Percentiles rank a stretch among this genome's conserved stretches.
phyloP scores from a whole-genome alignment of 805 yeast species.

The Saccharomyces paradoxus region DNA sequence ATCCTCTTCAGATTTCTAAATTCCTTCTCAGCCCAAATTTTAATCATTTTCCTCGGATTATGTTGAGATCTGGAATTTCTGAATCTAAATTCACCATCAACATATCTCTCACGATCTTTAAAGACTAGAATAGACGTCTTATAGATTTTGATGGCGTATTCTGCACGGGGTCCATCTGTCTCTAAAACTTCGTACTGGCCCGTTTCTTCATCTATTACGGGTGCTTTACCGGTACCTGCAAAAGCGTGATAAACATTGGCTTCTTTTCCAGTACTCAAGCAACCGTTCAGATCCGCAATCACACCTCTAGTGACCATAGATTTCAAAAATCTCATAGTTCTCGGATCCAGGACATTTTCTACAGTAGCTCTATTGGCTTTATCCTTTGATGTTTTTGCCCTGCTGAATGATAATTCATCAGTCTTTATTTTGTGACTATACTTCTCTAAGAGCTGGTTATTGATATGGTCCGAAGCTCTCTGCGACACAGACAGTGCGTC shows the following conservation, averaged over 20 bases:
- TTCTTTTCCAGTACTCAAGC: slow-evolving; percentile 93
- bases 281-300: slow-evolving; percentile 81
- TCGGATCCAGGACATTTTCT: slow-evolving; percentile 91
- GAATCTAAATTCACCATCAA: slow-evolving; percentile 91
- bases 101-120: slow-evolving; percentile 92
- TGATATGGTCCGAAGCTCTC: slow-evolving; percentile 27
- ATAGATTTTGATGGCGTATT: slow-evolving; percentile 84
- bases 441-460: slow-evolving; percentile 48
- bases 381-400: slow-evolving; percentile 60
- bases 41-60: slow-evolving; percentile 95
- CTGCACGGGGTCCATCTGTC: slow-evolving; percentile 33
- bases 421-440: slow-evolving; percentile 58
- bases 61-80: slow-evolving; percentile 77
- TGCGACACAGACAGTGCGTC: slow-evolving; percentile 10
- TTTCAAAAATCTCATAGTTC: slow-evolving; percentile 76
- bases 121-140: slow-evolving; percentile 95
- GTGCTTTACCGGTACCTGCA: slow-evolving; percentile 16
- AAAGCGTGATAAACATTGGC: slow-evolving; percentile 93
- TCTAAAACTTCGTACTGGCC: not conserved
- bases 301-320: slow-evolving; percentile 78
- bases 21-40: slow-evolving; percentile 97
- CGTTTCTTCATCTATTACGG: not conserved
- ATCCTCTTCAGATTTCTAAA: slow-evolving; percentile 85
- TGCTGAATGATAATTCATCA: slow-evolving; percentile 47
- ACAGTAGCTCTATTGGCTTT: slow-evolving; percentile 93